A percentile compares a stretch with the other conserved stretches of the same genome.
Conservation (phyloP, 1,284 basidiomycete genomes). For the Entoloma clypeatum region DNA sequence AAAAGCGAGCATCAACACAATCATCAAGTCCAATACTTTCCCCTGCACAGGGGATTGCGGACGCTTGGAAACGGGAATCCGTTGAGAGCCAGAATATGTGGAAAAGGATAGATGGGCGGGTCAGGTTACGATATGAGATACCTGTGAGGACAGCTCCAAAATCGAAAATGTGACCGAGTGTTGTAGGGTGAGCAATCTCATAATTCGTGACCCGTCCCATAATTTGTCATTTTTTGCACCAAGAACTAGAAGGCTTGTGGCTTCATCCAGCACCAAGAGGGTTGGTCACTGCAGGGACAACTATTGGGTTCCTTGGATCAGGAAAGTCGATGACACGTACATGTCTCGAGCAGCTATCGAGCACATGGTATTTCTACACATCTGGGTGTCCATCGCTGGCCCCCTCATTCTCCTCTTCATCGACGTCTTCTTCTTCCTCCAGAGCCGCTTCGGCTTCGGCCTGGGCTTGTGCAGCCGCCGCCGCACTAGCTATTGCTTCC, state of each 20-base stretch:
- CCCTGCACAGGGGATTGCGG: conserved; percentile 59
- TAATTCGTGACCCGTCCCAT: too few relatives aligned
- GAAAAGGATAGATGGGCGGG: conserved; percentile 50
- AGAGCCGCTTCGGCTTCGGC: conserved; percentile 69
- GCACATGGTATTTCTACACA: conserved; percentile 7
- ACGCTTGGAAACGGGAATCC: conserved; percentile 61
- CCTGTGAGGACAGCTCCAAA: conserved; percentile 32
- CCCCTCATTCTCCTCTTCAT: conserved; percentile 38
- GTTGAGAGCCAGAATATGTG: conserved; percentile 54
- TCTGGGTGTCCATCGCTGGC: conserved; percentile 25
- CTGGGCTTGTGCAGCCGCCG: conserved; percentile 66
- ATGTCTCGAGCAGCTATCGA: conserved; percentile 1
- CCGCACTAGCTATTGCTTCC: conserved; percentile 65
- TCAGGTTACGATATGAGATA: conserved; percentile 35
- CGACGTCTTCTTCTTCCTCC: conserved; percentile 62
- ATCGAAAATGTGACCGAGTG: conserved; percentile 40
- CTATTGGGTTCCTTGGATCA: too few relatives aligned
- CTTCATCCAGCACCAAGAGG: too few relatives aligned
- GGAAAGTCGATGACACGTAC: too few relatives aligned
- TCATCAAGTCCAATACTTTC: conserved; percentile 36
- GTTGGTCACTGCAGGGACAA: conserved; percentile 6
- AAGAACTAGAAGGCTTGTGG: too few relatives aligned
- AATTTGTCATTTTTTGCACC: background rate
- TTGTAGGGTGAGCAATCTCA: conserved; percentile 19
- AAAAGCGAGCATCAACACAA: conserved; percentile 33